Evolutionary conservation across 768 basidiomycete species (phyloP).

Genomic region (Boletus pseudopeckii): DNA sequence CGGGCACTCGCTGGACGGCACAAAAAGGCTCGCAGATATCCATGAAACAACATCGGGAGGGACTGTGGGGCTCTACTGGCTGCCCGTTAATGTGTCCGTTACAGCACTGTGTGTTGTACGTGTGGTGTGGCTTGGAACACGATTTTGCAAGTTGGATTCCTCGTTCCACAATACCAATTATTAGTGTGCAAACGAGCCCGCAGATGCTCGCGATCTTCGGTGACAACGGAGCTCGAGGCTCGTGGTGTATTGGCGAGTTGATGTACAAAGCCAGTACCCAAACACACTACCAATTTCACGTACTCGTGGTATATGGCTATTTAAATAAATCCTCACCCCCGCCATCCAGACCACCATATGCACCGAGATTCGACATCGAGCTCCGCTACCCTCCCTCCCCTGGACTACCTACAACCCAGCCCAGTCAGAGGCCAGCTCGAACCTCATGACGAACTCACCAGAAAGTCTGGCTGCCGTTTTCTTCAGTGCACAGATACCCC

Average conservation of each 20-base stretch:
- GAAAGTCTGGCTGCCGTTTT: slow-evolving; percentile 62
- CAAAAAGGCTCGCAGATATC: neutral
- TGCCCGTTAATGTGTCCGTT: too few species aligned
- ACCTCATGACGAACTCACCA: slow-evolving; percentile 49
- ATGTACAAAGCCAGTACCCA: slow-evolving; percentile 28
- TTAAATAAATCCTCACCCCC: slow-evolving; percentile 4
- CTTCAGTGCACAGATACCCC: slow-evolving; percentile 75
- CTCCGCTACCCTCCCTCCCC: slow-evolving; percentile 27
- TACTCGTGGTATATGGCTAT: slow-evolving; percentile 15
- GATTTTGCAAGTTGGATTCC: too few species aligned
- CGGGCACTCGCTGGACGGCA: neutral
- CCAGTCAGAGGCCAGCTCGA: slow-evolving; percentile 76
- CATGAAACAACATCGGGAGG: too few species aligned
- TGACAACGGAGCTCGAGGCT: too few species aligned
- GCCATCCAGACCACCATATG: slow-evolving; percentile 19
- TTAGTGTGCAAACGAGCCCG: too few species aligned
- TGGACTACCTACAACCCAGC: slow-evolving; percentile 58
- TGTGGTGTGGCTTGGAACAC: too few species aligned
- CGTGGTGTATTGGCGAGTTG: neutral
- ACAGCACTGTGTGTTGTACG: neutral
- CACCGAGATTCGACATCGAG: slow-evolving; percentile 22
- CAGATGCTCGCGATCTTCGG: neutral
- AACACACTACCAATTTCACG: slow-evolving; percentile 14
- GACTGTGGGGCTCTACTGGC: neutral
- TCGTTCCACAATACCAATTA: too few species aligned